Conservation (phyloP, 495 filamentous ascomycete species). For the Xeromyces bisporus region DNA sequence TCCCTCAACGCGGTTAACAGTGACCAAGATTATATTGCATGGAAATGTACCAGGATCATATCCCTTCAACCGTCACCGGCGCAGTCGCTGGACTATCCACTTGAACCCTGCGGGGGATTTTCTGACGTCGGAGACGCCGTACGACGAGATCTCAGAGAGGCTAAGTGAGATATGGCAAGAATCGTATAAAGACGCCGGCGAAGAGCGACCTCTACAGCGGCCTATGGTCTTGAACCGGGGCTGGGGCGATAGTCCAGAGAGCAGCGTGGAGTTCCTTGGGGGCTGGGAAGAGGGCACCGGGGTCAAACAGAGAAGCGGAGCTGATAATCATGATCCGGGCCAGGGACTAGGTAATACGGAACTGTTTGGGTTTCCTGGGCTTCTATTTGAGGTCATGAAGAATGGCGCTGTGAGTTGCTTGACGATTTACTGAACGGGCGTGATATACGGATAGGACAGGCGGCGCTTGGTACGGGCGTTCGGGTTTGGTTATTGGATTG, state of each 20-base stretch:
- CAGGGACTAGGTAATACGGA: conserved; percentile 54
- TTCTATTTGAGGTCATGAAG: conserved; percentile 91
- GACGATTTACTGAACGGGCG: conserved; percentile 59
- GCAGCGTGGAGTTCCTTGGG: conserved; percentile 74
- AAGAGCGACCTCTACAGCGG: conserved; percentile 46
- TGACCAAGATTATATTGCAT: conserved; percentile 80
- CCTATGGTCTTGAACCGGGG: conserved; percentile 82
- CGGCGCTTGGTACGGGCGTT: too few relatives aligned
- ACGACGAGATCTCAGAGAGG: conserved; percentile 47
- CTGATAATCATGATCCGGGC: conserved; percentile 36
- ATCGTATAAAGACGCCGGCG: conserved; percentile 40
- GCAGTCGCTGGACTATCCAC: conserved; percentile 73
- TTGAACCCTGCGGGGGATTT: conserved; percentile 15
- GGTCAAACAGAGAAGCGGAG: conserved; percentile 21
- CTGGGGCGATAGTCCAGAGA: conserved; percentile 81
- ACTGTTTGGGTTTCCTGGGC: conserved; percentile 81
- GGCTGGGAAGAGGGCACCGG: conserved; percentile 68
- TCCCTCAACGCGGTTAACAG: conserved; percentile 47
- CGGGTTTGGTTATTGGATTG: too few relatives aligned
- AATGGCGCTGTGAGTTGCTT: conserved; percentile 77
- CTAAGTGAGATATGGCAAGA: conserved; percentile 57
- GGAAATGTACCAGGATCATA: conserved; percentile 91
- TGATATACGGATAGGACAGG: too few relatives aligned
- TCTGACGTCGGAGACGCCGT: conserved; percentile 62
- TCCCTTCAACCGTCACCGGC: conserved; percentile 85